A percentile compares a stretch with the other conserved stretches of the same genome.
phyloP scores from a whole-genome alignment of 768 basidiomycete genomes.

The Trametes coccinea region DNA sequence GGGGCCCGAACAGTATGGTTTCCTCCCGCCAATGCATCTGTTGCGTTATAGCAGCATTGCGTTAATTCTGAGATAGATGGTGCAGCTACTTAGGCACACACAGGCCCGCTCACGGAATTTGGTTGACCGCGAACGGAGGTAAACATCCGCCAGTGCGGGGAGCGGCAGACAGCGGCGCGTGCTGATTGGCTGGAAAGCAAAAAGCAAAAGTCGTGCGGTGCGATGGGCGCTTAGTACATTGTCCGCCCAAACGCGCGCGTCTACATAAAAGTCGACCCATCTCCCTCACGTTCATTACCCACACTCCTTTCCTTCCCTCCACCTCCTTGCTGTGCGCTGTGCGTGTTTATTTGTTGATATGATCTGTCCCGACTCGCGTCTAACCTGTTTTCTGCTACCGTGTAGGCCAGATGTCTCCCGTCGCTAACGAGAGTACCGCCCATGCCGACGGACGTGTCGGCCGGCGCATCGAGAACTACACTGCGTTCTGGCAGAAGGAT shows the following conservation, averaged over 20 bases:
- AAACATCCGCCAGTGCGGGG: neutral
- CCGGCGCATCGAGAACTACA: slow-evolving; percentile 80
- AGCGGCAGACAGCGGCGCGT: neutral
- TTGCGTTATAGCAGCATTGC: too few species aligned
- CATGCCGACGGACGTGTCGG: slow-evolving; percentile 39
- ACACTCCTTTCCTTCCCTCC: slow-evolving; percentile 5
- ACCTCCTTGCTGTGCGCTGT: slow-evolving; percentile 1
- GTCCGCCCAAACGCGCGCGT: neutral
- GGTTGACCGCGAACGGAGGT: neutral
- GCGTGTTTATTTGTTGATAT: neutral
- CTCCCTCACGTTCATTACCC: neutral
- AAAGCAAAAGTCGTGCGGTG: slow-evolving; percentile 15
- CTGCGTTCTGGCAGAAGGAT: slow-evolving; percentile 90
- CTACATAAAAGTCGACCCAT: slow-evolving; percentile 21
- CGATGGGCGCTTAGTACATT: neutral
- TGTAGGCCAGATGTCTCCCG: slow-evolving; percentile 11
- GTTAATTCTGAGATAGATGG: too few species aligned
- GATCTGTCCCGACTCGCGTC: too few species aligned
- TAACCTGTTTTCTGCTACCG: too few species aligned
- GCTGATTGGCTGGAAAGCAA: slow-evolving; percentile 1
- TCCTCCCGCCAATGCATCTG: too few species aligned
- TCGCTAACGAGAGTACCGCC: slow-evolving; percentile 21
- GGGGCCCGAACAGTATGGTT: too few species aligned
- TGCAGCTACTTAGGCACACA: too few species aligned
- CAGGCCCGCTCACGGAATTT: neutral